Evolutionary conservation across 2,329 filamentous ascomycete genomes (phyloP).

Genomic region (Trichoderma sp.): DNA sequence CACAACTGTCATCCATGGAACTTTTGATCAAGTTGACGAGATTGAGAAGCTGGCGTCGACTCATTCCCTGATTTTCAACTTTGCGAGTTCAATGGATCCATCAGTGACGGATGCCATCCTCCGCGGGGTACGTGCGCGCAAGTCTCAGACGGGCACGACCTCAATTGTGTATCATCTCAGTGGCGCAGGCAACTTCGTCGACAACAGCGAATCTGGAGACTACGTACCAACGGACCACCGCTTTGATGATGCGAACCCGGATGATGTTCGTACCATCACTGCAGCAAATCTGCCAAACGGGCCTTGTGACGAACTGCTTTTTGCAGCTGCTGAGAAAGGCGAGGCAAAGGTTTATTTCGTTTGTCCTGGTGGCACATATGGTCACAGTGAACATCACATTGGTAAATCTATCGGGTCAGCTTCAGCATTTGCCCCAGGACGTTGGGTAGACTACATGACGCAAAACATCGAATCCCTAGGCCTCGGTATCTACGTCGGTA

Average conservation of each 20-base stretch:
- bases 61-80: not conserved
- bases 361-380: not conserved
- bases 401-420: not conserved
- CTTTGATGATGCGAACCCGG: constrained; percentile 8
- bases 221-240: not conserved
- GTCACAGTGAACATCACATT: not conserved
- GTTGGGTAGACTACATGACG: constrained; percentile 3
- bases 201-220: not conserved
- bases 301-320: not conserved
- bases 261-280: not conserved
- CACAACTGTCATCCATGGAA: not conserved
- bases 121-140: not conserved
- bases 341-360: not conserved
- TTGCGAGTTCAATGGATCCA: not conserved
- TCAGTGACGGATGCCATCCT: not conserved
- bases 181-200: constrained; percentile 5
- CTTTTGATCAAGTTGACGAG: not conserved
- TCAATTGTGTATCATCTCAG: constrained; percentile 9
- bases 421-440: constrained; percentile 1
- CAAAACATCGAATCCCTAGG: not conserved
- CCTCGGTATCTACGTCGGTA: not conserved
- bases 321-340: not conserved
- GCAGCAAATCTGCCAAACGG: not conserved
- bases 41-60: constrained; percentile 6
- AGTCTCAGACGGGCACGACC: not conserved